Percentiles rank a stretch among this genome's conserved stretches.
Conservation (phyloP, 116 monocot species). For the Papilionanthe hybrid region DNA sequence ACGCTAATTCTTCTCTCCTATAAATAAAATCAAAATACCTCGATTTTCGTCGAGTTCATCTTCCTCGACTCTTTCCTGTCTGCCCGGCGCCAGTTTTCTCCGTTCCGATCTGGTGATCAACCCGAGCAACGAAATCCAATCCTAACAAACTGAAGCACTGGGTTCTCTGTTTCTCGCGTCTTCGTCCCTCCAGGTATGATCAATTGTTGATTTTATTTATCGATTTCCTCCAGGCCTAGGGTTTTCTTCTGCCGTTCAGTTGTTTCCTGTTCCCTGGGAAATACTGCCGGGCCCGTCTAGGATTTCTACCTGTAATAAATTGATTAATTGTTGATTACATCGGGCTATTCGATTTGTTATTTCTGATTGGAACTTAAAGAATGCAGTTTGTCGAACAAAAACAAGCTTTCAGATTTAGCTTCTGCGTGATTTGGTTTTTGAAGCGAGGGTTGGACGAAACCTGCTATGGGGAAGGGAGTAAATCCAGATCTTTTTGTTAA, state of each 20-base stretch:
- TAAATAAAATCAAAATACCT: not conserved
- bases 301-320: not conserved
- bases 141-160: not conserved
- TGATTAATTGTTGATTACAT: not conserved
- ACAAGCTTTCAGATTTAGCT: slow-evolving; percentile 5
- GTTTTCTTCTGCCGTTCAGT: not conserved
- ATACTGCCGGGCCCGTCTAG: not conserved
- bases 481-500: slow-evolving; percentile 62
- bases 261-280: not conserved
- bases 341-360: slow-evolving; percentile 4
- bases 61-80: not conserved
- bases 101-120: not conserved
- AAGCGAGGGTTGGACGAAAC: not conserved
- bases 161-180: not conserved
- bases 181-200: slow-evolving; percentile 4
- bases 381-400: slow-evolving; percentile 26
- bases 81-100: not conserved
- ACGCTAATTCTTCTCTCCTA: no score
- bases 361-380: slow-evolving; percentile 50
- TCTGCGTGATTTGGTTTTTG: not conserved
- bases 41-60: not conserved
- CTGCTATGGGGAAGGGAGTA: slow-evolving; percentile 48
- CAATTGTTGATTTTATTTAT: not conserved
- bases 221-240: not conserved
- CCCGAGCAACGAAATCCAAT: not conserved